Conservation (phyloP, 208 protist genomes). For the Angomonas deanei region DNA sequence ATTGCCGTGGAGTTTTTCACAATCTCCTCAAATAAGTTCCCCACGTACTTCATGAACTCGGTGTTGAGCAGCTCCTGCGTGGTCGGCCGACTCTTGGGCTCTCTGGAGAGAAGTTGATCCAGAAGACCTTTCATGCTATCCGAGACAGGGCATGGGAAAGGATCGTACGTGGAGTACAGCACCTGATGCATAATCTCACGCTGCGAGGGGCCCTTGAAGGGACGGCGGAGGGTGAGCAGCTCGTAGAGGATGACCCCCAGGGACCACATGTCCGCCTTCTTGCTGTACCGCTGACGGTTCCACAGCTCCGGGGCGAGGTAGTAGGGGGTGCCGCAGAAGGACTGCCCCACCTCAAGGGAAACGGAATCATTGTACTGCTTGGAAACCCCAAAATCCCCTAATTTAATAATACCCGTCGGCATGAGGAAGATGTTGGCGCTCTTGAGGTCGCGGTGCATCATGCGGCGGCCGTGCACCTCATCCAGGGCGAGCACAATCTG, state of each 20-base stretch:
- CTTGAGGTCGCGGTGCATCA: slow-evolving; percentile 91
- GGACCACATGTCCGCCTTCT: slow-evolving; percentile 84
- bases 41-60: slow-evolving; percentile 86
- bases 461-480: slow-evolving; percentile 84
- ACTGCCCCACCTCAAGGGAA: slow-evolving; percentile 79
- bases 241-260: slow-evolving; percentile 71
- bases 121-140: slow-evolving; percentile 64
- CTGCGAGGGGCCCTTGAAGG: slow-evolving; percentile 67
- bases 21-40: slow-evolving; percentile 87
- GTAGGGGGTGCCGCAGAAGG: slow-evolving; percentile 68
- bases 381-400: slow-evolving; percentile 90
- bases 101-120: slow-evolving; percentile 60
- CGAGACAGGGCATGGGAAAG: slow-evolving; percentile 64
- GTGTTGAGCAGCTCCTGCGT: slow-evolving; percentile 72
- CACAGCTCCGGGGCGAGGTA: slow-evolving; percentile 89
- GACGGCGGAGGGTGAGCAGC: slow-evolving; percentile 71
- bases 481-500: slow-evolving; percentile 82
- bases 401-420: slow-evolving; percentile 81
- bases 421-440: slow-evolving; percentile 85
- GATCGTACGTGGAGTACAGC: slow-evolving; percentile 69
- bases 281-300: slow-evolving; percentile 84
- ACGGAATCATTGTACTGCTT: slow-evolving; percentile 87
- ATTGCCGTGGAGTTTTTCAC: slow-evolving; percentile 78
- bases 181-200: slow-evolving; percentile 85
- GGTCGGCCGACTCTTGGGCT: slow-evolving; percentile 56